Evolutionary conservation across 1,284 basidiomycete species (phyloP), one percentile per base, ranked within the genome.

Genomic region (Ustilago shanxiensis): DNA sequence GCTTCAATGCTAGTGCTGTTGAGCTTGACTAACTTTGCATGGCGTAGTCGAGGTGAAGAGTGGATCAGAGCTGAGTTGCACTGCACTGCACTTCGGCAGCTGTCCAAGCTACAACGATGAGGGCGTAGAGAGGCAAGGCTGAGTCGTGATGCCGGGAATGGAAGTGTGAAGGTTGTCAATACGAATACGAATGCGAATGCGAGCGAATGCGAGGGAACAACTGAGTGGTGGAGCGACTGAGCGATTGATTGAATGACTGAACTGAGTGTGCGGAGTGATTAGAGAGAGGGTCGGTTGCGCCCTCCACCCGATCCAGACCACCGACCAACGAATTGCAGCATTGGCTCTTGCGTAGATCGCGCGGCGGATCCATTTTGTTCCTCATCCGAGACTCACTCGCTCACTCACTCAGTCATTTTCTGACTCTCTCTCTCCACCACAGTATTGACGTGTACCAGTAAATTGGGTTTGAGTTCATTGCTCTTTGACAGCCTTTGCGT

Each of bases 291-390:
- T 29, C n/a, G 41, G 22, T 22, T 24, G 44, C 50, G 44, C 20
- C 61, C 62, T 64, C 62, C 62, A 64, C 62, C 54, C 62, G 54
- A 64, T 64, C 33, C 53, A 31, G n/a, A 53, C 20, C 37, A 26
- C 28, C 18, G 33, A 49, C 47, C 33, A 5, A 33, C 39, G 59
- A 62, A 54, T 18, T 37, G 44, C 11, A 20, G 54, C 31, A 28
- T 26, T 64, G 55, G 62, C 62, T 45, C 47, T 31, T 65, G 62
- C 62, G 41, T 37, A 56, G 55, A 65, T 58, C 55, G 62, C 37
- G 50, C 50, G 49, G 29, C 39, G 26, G 53, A 24, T 3, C 22
- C 4, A 47, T 20, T 47, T 44, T 9, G 20, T 7, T 53, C 33
- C 10, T 9, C 51, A 53, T 16, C 31, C 18, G 37, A 39, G 37